Evolutionary conservation across 345 rosid species (phyloP), one percentile per base, ranked within the genome.

Genomic region (Eucalyptus pauciflora): DNA sequence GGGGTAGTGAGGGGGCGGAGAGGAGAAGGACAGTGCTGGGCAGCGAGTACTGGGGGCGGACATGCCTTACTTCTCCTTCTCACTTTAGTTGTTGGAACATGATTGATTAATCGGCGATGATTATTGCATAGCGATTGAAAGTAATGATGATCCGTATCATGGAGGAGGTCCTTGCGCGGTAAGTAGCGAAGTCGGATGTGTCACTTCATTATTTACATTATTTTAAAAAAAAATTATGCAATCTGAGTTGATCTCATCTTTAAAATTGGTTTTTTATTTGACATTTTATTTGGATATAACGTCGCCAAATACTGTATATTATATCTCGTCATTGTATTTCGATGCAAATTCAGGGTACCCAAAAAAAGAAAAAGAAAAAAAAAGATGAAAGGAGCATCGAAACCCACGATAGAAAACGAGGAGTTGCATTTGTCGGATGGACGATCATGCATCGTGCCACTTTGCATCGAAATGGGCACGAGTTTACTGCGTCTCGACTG

Each of bases 121-220:
- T 6, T 31, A 64, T 14, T n/a, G 1, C 2, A 29, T 2, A 7
- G 4, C 14, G 10, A 13, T 62, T 3, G 0, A 0, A 29, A 13
- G 71, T 14, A 64, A 64, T 29, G 5, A n/a, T 64, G 3, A 64
- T 29, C 1, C 0, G 18, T 4, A n/a, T 64, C 1, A 31, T 7
- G 2, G 4, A 64, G 2, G 3, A 0, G 1, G 2, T n/a, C 0
- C 1, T 14, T n/a, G 2, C 4, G 0, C 0, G 0, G 1, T 62
- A 2, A 0, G 4, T 62, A 3, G 0, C 0, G 8, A 29, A 29
- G 4, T 27, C 4, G 0, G 1, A 62, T 62, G 4, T 5, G 5
- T 24, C 62, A 2, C 3, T 24, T 0, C 1, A 56, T 56, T 52
- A 52, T 2, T 52, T 52, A 52, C 0, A 7, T 52, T 7, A 52